A percentile compares a stretch with the other conserved stretches of the same genome.
These are phyloP conservation scores for Lactarius akahatsu DNA, from an alignment of 768 basidiomycete genomes.

Conservation along the genomic window DNA sequence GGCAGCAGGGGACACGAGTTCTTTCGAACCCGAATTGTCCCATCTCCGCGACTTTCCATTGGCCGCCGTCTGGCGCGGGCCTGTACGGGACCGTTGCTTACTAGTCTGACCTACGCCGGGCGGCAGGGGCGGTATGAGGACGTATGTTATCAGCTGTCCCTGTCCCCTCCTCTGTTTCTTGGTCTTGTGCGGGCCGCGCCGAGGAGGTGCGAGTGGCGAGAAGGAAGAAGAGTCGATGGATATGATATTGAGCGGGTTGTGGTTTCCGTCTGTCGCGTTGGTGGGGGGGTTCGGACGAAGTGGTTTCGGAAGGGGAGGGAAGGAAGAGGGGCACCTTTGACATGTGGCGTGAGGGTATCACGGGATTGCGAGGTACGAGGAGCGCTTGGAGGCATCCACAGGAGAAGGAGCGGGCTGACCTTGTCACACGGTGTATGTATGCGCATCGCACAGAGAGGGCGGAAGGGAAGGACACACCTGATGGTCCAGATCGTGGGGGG, in stretches of 20 bases:
- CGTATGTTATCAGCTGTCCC: not conserved
- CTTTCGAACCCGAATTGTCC: conserved; percentile 1
- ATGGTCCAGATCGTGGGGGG: too few relatives aligned
- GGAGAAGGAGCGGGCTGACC: not conserved
- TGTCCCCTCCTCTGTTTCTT: not conserved
- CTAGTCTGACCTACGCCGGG: conserved; percentile 6
- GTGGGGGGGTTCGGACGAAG: not conserved
- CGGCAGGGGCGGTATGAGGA: not conserved
- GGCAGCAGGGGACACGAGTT: conserved; percentile 3
- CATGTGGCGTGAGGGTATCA: not conserved
- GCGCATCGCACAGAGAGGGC: not conserved
- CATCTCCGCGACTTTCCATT: not conserved
- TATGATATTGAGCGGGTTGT: conserved; percentile 5
- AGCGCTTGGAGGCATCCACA: not conserved
- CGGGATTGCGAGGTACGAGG: conserved; percentile 1
- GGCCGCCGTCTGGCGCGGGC: not conserved
- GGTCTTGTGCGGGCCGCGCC: not conserved
- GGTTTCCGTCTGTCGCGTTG: not conserved
- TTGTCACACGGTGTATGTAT: conserved; percentile 13
- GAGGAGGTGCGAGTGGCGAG: not conserved
- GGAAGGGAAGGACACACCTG: not conserved
- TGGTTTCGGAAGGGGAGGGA: not conserved
- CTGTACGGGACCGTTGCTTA: not conserved
- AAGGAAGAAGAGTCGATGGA: conserved; percentile 2
- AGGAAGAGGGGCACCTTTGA: conserved; percentile 17